Evolutionary conservation across 495 filamentous ascomycete genomes (phyloP), one percentile per base, ranked within the genome.

Genomic region (Talaromyces nanjingensis): DNA sequence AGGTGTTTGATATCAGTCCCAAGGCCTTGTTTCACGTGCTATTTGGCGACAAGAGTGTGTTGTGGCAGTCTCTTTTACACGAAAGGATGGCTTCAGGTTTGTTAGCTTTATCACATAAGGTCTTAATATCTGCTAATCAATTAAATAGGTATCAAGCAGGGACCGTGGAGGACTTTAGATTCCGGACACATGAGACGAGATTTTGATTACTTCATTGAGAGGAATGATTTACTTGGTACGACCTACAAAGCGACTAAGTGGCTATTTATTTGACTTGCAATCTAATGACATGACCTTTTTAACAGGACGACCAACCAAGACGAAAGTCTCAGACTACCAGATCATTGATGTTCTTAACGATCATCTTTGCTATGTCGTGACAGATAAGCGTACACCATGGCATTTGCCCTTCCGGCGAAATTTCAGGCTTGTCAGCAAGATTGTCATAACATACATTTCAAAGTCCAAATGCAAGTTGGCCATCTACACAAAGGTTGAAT

Each of bases 1-100:
- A 88, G 64, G 80, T 89, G 53, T 93, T 96, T 67, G 88, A 94
- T 63, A 83, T 98, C 59, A 93, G 89, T 65, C 86, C 94, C 16
- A 97, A 98, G 73, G 91, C 92, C 1, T 82, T 97, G 34, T 98
- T 97, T 74, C 94, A 98, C 69, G 89, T 97, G 9, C 82, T 98
- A 62, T 98, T 97, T 69, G 94, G 94, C 31, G 94, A 98, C 72
- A 96, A 91, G 74, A 93, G 90, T 76, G 88, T 91, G 49, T 87
- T 98, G 37, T 98, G 96, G 81, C 93, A 96, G 69, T 87, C 91
- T 66, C 80, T 98, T 22, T 92, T 97, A 69, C 87, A 91, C 68
- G 91, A 96, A 73, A 84, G 91, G 60, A 84, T 87, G 73, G 92
- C 91, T 16, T 83, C 87, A 73, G 83, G 90, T 82, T 84, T 83